A percentile compares a stretch with the other conserved stretches of the same genome.
These are phyloP conservation scores for Metschnikowia lachancei DNA, from an alignment of 805 yeast species.

Conservation along the genomic window DNA sequence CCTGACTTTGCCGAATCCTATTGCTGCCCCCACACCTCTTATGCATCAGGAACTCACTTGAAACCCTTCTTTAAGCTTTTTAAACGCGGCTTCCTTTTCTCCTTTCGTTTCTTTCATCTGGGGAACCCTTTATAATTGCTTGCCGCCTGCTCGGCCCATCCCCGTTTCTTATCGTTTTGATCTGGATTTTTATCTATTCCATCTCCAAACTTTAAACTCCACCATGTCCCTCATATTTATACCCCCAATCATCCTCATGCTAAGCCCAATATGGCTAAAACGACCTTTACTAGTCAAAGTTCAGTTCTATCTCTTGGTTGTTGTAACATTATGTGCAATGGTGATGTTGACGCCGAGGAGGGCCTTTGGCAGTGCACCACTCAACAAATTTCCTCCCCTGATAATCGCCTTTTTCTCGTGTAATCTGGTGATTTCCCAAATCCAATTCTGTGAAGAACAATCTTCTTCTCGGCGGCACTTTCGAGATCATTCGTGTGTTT, in stretches of 20 bases:
- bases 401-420: constrained; percentile 34
- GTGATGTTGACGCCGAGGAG: constrained; percentile 43
- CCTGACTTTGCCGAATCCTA: neutral
- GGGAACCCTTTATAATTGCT: neutral
- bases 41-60: neutral
- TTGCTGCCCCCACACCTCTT: no score
- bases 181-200: constrained; percentile 7
- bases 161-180: constrained; percentile 1
- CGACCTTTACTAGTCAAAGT: neutral
- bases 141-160: neutral
- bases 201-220: neutral
- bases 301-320: constrained; percentile 4
- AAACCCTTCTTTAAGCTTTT: neutral
- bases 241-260: neutral
- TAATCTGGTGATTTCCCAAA: constrained; percentile 22
- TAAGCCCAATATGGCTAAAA: constrained; percentile 10
- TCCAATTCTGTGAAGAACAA: constrained; percentile 22
- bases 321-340: constrained; percentile 30
- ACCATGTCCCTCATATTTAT: constrained; percentile 1
- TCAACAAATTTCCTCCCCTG: constrained; percentile 28
- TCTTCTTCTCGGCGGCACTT: neutral
- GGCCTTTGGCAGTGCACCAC: constrained; percentile 31
- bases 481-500: constrained; percentile 21
- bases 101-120: no score
- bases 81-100: neutral